A percentile compares a stretch with the other conserved stretches of the same genome.
These are phyloP conservation scores for Acanthamoeba royreba DNA, from an alignment of 208 protist species.

Conservation along the genomic window DNA sequence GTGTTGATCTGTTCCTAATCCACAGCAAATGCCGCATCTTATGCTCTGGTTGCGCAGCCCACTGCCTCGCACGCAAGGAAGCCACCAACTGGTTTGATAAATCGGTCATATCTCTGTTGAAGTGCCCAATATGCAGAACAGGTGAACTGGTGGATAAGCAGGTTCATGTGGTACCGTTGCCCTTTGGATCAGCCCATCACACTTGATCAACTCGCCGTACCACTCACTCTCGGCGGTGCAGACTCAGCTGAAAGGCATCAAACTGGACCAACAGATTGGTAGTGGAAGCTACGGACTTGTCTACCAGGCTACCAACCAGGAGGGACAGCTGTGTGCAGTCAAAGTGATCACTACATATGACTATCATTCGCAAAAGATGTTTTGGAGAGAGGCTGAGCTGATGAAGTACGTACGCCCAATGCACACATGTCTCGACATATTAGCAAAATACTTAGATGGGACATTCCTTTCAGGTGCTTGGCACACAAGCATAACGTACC, in stretches of 20 bases:
- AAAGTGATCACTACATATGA: background rate
- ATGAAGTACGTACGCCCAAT: background rate
- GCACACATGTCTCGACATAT: background rate
- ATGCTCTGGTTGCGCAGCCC: background rate
- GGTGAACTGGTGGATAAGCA: background rate
- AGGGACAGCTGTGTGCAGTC: background rate
- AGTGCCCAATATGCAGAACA: background rate
- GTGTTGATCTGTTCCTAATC: background rate
- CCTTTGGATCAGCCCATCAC: no score
- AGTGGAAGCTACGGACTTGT: background rate
- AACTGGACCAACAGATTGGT: background rate
- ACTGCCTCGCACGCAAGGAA: background rate
- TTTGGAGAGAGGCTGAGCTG: background rate
- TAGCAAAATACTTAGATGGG: background rate
- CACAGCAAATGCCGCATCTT: background rate
- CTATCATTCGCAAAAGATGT: background rate
- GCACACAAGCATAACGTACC: background rate
- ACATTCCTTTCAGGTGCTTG: background rate
- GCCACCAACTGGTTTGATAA: background rate
- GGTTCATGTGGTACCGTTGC: background rate
- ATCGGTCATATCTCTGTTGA: background rate
- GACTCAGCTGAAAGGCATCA: background rate
- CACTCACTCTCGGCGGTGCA: background rate
- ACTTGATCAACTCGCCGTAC: background rate
- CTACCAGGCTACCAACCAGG: background rate